Conservation (phyloP, 2,329 filamentous ascomycete genomes). For the Penicillium sp. region DNA sequence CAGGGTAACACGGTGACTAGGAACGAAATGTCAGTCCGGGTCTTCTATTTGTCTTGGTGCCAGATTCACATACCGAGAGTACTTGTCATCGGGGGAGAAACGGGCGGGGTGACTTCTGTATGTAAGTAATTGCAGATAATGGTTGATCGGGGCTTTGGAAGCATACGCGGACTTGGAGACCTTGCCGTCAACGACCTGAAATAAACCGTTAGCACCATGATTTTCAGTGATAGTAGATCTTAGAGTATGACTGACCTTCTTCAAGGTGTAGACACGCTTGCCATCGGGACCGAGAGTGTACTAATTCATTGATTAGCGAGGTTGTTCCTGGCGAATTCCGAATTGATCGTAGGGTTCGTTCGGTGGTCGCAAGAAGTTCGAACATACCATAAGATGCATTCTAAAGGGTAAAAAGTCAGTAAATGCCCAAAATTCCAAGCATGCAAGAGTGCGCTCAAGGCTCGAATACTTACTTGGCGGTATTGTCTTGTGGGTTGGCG, state of each 20-base stretch:
- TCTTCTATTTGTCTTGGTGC: not conserved
- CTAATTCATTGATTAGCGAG: slow-evolving; percentile 37
- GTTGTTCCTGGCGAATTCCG: slow-evolving; percentile 1
- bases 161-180: slow-evolving; percentile 81
- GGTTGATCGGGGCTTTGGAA: not conserved
- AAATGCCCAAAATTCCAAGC: not conserved
- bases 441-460: not conserved
- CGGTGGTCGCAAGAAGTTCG: not conserved
- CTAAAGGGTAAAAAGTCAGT: slow-evolving; percentile 20
- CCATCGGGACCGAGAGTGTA: slow-evolving; percentile 81
- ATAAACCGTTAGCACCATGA: slow-evolving; percentile 1
- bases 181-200: slow-evolving; percentile 58
- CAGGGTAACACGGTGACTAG: slow-evolving; percentile 84
- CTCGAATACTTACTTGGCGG: slow-evolving; percentile 29
- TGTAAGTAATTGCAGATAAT: not conserved
- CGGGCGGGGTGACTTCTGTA: slow-evolving; percentile 72
- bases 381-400: slow-evolving; percentile 46
- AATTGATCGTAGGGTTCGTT: slow-evolving; percentile 5
- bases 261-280: slow-evolving; percentile 91
- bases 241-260: slow-evolving; percentile 58
- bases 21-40: slow-evolving; percentile 3
- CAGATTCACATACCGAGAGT: slow-evolving; percentile 63
- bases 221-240: not conserved
- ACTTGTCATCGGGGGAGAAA: slow-evolving; percentile 98
- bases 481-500: slow-evolving; percentile 16